A percentile compares a stretch with the other conserved stretches of the same genome.
phyloP scores from a whole-genome alignment of 2,329 filamentous ascomycete species.

The Botrytis byssoidea region DNA sequence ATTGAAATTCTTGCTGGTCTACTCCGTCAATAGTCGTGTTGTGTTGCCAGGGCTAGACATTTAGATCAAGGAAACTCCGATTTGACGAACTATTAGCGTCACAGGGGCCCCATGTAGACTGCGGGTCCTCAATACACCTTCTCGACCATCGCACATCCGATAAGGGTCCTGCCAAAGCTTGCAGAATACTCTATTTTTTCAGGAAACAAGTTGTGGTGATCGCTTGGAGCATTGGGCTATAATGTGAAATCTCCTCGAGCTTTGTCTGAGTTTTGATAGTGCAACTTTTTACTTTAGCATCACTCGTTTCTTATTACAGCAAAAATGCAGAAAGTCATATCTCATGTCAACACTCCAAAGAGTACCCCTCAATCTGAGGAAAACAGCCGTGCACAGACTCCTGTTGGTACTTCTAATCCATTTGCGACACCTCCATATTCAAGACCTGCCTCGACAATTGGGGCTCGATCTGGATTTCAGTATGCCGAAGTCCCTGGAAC shows the following conservation, averaged over 20 bases:
- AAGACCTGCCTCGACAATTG: constrained; percentile 25
- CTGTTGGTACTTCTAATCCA: constrained; percentile 21
- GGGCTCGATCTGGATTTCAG: constrained; percentile 26
- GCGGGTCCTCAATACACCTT: constrained; percentile 16
- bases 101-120: constrained; percentile 17
- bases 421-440: constrained; percentile 27
- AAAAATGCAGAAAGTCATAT: constrained; percentile 16
- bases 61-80: constrained; percentile 8
- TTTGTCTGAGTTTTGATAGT: background rate
- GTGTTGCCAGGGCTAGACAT: constrained; percentile 15
- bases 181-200: constrained; percentile 15
- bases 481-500: constrained; percentile 25
- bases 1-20: constrained; percentile 3
- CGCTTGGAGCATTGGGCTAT: constrained; percentile 17
- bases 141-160: background rate
- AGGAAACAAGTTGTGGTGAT: constrained; percentile 15
- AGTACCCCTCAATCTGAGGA: constrained; percentile 18
- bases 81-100: constrained; percentile 9
- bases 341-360: constrained; percentile 3
- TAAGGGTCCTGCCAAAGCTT: constrained; percentile 5
- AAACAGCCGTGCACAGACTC: constrained; percentile 18
- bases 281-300: constrained; percentile 11
- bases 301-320: constrained; percentile 1
- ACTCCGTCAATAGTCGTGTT: constrained; percentile 19
- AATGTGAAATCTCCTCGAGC: constrained; percentile 18